These are phyloP conservation scores for Metschnikowia continentalis DNA, from an alignment of 805 yeast species.

Conservation along the genomic window DNA sequence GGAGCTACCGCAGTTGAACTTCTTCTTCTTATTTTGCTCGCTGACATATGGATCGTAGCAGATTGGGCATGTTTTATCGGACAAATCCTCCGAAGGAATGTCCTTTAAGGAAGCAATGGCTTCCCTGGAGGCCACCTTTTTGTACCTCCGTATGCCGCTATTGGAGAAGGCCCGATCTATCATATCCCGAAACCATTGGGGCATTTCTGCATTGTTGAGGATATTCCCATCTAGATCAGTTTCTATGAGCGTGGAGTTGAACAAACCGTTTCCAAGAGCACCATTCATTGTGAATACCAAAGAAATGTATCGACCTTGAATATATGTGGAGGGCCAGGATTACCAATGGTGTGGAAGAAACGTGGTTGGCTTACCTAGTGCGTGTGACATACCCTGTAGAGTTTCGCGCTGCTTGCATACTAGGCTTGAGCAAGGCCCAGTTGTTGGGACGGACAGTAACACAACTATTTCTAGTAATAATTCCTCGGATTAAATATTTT, in stretches of 20 bases:
- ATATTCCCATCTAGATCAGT: conserved; percentile 17
- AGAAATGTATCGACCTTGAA: no score
- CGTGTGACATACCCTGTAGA: not conserved
- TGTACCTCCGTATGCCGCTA: conserved; percentile 23
- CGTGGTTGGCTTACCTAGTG: not conserved
- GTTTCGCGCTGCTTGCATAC: not conserved
- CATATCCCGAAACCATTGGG: conserved; percentile 18
- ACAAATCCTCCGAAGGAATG: conserved; percentile 18
- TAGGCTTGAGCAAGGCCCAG: not conserved
- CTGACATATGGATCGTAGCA: conserved; percentile 36
- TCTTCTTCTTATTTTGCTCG: conserved; percentile 11
- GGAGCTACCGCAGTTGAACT: conserved; percentile 6
- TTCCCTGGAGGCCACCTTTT: conserved; percentile 34
- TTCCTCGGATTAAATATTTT: no score
- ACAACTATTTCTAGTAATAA: no score
- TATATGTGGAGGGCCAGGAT: not conserved
- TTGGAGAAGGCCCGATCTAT: conserved; percentile 33
- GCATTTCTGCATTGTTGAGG: conserved; percentile 13
- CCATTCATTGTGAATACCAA: conserved; percentile 5
- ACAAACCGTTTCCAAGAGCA: conserved; percentile 9
- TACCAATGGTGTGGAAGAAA: not conserved
- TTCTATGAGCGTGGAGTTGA: conserved; percentile 13
- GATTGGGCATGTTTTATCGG: conserved; percentile 33
- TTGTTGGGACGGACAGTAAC: no score
- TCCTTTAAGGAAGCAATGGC: conserved; percentile 33